Percentiles rank a stretch among this genome's conserved stretches.
Conservation (phyloP, 805 yeast genomes). For the Candida andamanensis region DNA sequence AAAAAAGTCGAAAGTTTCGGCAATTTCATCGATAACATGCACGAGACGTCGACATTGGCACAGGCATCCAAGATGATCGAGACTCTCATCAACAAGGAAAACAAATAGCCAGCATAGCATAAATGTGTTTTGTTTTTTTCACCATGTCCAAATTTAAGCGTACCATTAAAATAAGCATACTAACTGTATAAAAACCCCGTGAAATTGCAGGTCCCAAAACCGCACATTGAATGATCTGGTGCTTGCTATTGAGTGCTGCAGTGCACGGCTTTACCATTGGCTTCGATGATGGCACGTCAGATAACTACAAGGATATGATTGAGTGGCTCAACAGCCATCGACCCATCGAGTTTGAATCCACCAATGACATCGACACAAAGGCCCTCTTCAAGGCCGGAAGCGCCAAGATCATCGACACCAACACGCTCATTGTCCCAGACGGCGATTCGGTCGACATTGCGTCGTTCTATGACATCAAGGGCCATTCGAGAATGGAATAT, state of each 20-base stretch:
- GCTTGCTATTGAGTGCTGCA: no score
- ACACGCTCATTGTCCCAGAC: slow-evolving; percentile 11
- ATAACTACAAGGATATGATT: background rate
- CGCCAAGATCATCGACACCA: slow-evolving; percentile 7
- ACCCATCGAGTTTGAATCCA: slow-evolving; percentile 6
- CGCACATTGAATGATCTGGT: no score
- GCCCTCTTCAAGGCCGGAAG: slow-evolving; percentile 12
- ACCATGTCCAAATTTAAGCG: no score
- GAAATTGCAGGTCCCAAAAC: no score
- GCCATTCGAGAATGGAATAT: background rate
- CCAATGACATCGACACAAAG: slow-evolving; percentile 9
- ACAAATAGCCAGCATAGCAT: slow-evolving; percentile 1
- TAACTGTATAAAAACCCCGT: no score
- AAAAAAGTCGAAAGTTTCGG: slow-evolving; percentile 2
- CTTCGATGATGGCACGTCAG: background rate
- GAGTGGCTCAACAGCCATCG: slow-evolving; percentile 3
- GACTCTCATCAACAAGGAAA: slow-evolving; percentile 1
- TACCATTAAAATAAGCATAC: no score
- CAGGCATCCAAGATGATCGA: slow-evolving; percentile 2
- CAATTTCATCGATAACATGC: slow-evolving; percentile 1
- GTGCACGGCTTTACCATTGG: slow-evolving; percentile 2
- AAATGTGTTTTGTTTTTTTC: no score
- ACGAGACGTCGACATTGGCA: slow-evolving; percentile 3
- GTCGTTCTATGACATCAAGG: slow-evolving; percentile 1
- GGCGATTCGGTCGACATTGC: slow-evolving; percentile 7